phyloP scores from a whole-genome alignment of 1,284 basidiomycete species.

The Cystobasidium sp. region DNA sequence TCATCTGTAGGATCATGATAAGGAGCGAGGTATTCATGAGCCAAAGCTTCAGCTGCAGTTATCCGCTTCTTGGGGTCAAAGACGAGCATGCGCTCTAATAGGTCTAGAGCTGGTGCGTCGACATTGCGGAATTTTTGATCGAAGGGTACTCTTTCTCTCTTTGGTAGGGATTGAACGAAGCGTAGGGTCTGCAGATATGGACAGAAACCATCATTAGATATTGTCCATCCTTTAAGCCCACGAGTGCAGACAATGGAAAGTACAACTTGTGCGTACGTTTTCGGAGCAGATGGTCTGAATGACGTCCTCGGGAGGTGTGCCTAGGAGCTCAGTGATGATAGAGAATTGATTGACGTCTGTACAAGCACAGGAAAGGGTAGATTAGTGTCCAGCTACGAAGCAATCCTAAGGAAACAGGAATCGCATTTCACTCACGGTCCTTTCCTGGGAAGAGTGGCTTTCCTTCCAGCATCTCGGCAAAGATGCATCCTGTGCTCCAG shows the following conservation, averaged over 20 bases:
- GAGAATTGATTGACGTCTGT: constrained; percentile 99
- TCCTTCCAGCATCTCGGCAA: constrained; percentile 99
- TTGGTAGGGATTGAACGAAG: constrained; percentile 96
- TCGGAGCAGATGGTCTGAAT: constrained; percentile 98
- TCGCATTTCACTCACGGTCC: constrained; percentile 65
- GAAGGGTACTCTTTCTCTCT: constrained; percentile 93
- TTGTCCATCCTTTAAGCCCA: too few species aligned
- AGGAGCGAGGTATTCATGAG: constrained; percentile 92
- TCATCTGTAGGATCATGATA: constrained; percentile 99
- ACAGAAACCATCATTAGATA: too few species aligned
- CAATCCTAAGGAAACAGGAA: not conserved
- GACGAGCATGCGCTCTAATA: constrained; percentile 98
- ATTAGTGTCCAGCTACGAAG: not conserved
- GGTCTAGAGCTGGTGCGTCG: constrained; percentile 88
- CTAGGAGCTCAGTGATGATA: constrained; percentile 97
- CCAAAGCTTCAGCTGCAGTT: constrained; percentile 87
- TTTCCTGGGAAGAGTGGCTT: constrained; percentile 99
- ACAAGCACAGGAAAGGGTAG: not conserved
- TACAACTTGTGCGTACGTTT: too few species aligned
- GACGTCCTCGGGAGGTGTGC: constrained; percentile 98
- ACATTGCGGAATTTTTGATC: constrained; percentile 87
- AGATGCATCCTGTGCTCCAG: constrained; percentile 99
- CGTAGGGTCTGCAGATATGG: constrained; percentile 78
- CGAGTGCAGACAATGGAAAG: too few species aligned
- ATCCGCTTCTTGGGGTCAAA: constrained; percentile 98